A percentile compares a stretch with the other conserved stretches of the same genome.
These are phyloP conservation scores for Atalantia buxifolia DNA, from an alignment of 345 rosid genomes.

Conservation along the genomic window DNA sequence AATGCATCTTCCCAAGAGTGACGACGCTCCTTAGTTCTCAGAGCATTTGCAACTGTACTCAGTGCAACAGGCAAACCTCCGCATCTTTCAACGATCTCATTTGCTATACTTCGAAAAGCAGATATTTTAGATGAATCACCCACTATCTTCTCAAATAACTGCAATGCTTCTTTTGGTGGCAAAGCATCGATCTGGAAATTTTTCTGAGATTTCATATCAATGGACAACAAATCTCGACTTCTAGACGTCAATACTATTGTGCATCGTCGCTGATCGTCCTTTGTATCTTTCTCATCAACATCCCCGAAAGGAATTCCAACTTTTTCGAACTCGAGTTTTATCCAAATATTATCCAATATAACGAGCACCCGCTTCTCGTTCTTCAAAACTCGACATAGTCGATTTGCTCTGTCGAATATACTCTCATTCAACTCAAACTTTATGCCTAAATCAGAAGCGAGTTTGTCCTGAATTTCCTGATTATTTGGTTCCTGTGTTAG, in stretches of 20 bases:
- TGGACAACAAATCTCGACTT: not conserved
- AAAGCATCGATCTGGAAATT: not conserved
- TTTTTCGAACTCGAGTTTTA: not conserved
- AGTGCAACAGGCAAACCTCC: slow-evolving; percentile 18
- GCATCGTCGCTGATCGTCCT: not conserved
- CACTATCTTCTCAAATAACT: not conserved
- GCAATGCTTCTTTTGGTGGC: not conserved
- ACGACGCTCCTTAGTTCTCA: not conserved
- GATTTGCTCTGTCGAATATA: not conserved
- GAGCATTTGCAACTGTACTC: not conserved
- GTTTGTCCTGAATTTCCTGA: not conserved
- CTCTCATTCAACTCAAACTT: not conserved
- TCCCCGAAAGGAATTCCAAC: not conserved
- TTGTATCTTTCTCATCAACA: not conserved
- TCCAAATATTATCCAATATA: not conserved
- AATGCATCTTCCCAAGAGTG: not conserved
- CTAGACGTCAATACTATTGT: slow-evolving; percentile 29
- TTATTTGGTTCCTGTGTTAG: not conserved
- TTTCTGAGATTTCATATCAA: slow-evolving; percentile 7
- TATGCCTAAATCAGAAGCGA: not conserved
- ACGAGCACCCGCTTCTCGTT: not conserved
- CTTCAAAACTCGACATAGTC: not conserved
- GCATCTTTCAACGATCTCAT: not conserved
- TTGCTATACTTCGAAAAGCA: rapidly evolving
- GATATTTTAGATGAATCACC: rapidly evolving